Base-by-base conservation (phyloP, 2,329 filamentous ascomycete genomes). In the Lizonia empirigonia region DNA sequence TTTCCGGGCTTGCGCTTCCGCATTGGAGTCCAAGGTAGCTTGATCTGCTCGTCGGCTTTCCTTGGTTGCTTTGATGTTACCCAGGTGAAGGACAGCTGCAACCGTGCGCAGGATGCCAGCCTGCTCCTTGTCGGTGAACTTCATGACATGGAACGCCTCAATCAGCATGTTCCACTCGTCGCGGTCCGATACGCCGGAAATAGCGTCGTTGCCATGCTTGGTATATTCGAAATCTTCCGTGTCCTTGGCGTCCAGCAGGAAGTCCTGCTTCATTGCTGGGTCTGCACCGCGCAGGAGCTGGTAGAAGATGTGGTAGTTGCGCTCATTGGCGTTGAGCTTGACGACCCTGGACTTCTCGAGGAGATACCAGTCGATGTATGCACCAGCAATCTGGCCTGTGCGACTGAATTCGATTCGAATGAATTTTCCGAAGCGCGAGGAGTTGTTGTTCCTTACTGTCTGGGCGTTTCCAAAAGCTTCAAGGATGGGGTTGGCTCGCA, bases 401-500 rank as follows among this genome's bases (percentile, higher is more conserved):
- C 89, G 83, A 26, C 86, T 91, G 75, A 99, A 97, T 70, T 97
- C 91, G 67, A 99, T 99, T 40, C 95, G 85, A 70, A 99, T 99
- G 68, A 99, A 99, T 73, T 99, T 99, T 69, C 94, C 94, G 67
- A 99, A 99, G 58, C 94, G 86, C 5, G 94, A 99, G 0, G 94
- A 99, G 71, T 99, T 99, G 77, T 99, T 94, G 74, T 99, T 99
- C 45, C 94, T 85, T 23, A 99, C 91, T 0, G 94, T 99, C 72
- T 99, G 95, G 1, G 94, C 94, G 69, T 99, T 99, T 54, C 95
- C 95, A 66, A 99, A 99, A 1, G 94, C 89, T 81, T 99, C 95
- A 2, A 99, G 83, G 39, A 99, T 99, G 0, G 94, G 94, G 71
- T 99, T 99, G 53, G 94, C 94, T 35, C 93, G 85, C 33, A 99